Conservation (phyloP, 2,329 filamentous ascomycete species). For the Stylonectria norvegica region DNA sequence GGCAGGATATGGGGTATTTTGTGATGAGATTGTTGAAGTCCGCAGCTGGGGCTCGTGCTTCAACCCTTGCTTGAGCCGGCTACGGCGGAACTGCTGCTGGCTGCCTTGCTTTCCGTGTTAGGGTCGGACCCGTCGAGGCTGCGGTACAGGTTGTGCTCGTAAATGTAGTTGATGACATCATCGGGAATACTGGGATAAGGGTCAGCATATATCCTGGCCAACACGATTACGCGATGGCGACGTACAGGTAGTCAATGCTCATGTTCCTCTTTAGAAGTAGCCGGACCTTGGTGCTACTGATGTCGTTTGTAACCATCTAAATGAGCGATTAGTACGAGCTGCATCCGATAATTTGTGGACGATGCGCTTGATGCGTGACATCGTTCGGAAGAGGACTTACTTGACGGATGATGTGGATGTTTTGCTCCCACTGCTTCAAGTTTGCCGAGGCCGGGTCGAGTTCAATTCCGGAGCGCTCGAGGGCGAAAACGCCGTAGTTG, state of each 20-base stretch:
- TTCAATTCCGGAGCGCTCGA: conserved; percentile 86
- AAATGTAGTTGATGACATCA: conserved; percentile 71
- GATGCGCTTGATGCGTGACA: too few relatives aligned
- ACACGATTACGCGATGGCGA: not conserved
- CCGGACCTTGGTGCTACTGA: conserved; percentile 78
- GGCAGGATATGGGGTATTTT: too few relatives aligned
- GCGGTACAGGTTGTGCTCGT: conserved; percentile 62
- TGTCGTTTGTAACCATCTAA: conserved; percentile 74
- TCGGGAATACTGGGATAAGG: conserved; percentile 50
- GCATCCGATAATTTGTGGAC: not conserved
- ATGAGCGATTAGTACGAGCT: not conserved
- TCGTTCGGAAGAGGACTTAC: conserved; percentile 22
- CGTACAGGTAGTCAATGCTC: conserved; percentile 67
- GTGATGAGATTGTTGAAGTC: too few relatives aligned
- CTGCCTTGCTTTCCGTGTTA: conserved; percentile 24
- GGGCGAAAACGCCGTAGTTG: conserved; percentile 77
- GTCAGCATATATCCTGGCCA: too few relatives aligned
- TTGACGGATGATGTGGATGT: conserved; percentile 77
- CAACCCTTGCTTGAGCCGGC: conserved; percentile 29
- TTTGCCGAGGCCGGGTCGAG: conserved; percentile 83
- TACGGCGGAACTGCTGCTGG: conserved; percentile 7
- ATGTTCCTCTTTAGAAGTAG: conserved; percentile 75
- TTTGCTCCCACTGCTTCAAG: conserved; percentile 77
- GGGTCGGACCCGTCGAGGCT: conserved; percentile 38
- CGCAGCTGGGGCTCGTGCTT: too few relatives aligned